Evolutionary conservation across 2,329 filamentous ascomycete genomes (phyloP), one percentile per base, ranked within the genome.

Genomic region (Phaeosphaeriaceae sp.): DNA sequence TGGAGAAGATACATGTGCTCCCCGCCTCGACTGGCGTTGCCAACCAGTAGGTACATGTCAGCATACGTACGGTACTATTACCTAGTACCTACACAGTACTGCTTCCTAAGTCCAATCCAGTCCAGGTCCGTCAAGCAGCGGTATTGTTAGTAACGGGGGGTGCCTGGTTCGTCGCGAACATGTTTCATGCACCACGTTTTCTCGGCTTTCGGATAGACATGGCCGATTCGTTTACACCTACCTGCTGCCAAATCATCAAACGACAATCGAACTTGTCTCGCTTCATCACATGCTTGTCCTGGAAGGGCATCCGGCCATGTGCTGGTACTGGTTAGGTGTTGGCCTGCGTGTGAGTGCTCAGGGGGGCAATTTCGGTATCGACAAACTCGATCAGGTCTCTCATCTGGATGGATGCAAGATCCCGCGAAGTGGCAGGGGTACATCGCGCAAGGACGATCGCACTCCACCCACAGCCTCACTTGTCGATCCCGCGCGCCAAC

Each of bases 161-260:
- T 38, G 45, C 42, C 48, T 47, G 46, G 35, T 56, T 56, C 50
- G 69, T 70, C 59, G 63, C 66, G 70, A 58, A 57, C 54, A 50
- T 61, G 70, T 73, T 71, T 73, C 68, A 71, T 64, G 57, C 64
- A 61, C 33, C 54, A 50, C 37, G 45, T 46, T 34, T 42, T 53
- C n/a, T n/a, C 54, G 61, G 54, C 42, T 41, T 46, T 28, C 43
- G 55, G 48, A 26, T 11, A 11, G 23, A 54, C 54, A 58, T 55
- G 50, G 48, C 61, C 61, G 60, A 56, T 67, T 60, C 57, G 63
- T 59, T 64, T 63, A 51, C 48, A 33, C 46, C 23, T 26, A 26
- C 23, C 6, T 26, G 47, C 57, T 68, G 64, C 58, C 67, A 70
- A 68, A 71, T 68, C 68, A 70, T 67, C 64, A 68, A 58, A 70